These are phyloP conservation scores for Hypholoma fasciculare DNA, from an alignment of 768 basidiomycete species.

Conservation along the genomic window DNA sequence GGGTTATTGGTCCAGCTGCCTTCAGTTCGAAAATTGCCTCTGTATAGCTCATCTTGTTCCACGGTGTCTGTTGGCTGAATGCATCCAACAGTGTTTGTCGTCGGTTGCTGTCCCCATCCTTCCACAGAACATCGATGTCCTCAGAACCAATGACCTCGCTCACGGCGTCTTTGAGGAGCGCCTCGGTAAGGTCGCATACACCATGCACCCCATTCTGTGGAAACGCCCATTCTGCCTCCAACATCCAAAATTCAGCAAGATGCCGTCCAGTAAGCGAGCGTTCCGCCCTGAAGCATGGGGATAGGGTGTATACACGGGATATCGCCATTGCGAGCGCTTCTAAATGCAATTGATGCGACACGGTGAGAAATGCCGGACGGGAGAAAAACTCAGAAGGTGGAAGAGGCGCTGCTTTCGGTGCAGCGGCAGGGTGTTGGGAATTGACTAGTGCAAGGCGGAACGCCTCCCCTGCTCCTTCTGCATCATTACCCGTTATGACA, in stretches of 20 bases:
- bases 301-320: constrained; percentile 86
- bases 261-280: constrained; percentile 87
- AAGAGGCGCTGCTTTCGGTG: constrained; percentile 15
- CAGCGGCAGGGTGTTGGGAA: constrained; percentile 26
- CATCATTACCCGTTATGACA: constrained; percentile 87
- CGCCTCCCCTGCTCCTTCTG: constrained; percentile 94
- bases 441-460: constrained; percentile 63
- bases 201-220: constrained; percentile 39
- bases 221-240: constrained; percentile 89
- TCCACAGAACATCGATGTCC: constrained; percentile 40
- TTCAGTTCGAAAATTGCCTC: constrained; percentile 67
- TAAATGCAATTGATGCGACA: constrained; percentile 94
- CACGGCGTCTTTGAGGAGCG: constrained; percentile 28
- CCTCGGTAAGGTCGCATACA: constrained; percentile 41
- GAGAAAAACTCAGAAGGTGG: constrained; percentile 64
- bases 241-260: constrained; percentile 98
- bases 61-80: constrained; percentile 37
- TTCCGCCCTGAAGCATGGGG: constrained; percentile 95
- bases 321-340: constrained; percentile 82
- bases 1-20: constrained; percentile 14
- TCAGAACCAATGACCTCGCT: constrained; percentile 16
- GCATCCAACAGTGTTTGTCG: constrained; percentile 35
- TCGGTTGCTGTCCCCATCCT: constrained; percentile 35
- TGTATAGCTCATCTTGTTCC: constrained; percentile 78
- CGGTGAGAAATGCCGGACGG: constrained; percentile 81